Percentiles rank a stretch among this genome's conserved stretches.
Conservation (phyloP, 768 basidiomycete species). For the Lactarius sp. region DNA sequence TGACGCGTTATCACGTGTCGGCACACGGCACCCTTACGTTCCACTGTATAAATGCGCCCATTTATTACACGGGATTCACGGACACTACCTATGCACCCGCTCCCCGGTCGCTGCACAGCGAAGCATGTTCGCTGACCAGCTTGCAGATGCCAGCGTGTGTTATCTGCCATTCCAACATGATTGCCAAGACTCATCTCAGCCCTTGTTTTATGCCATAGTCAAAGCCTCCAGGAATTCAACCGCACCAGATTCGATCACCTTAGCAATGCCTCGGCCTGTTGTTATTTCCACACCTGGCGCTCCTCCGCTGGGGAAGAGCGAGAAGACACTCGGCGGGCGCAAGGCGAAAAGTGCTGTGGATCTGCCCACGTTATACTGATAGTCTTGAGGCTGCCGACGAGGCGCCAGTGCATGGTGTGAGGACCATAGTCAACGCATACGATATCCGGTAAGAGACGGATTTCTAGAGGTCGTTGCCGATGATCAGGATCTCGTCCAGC, state of each 20-base stretch:
- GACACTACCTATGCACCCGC: too few species aligned
- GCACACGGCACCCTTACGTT: too few species aligned
- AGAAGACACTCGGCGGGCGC: neutral
- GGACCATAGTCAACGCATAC: too few species aligned
- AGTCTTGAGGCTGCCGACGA: neutral
- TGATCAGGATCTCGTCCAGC: too few species aligned
- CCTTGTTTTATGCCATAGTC: neutral
- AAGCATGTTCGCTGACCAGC: too few species aligned
- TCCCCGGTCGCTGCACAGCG: too few species aligned
- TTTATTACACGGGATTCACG: too few species aligned
- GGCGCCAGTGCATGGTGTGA: too few species aligned
- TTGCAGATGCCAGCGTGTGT: conserved; percentile 10
- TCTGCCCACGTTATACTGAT: neutral
- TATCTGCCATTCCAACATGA: neutral
- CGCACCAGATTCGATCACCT: neutral
- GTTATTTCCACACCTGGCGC: neutral
- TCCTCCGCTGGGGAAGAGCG: neutral
- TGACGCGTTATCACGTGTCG: too few species aligned
- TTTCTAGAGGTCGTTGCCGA: too few species aligned
- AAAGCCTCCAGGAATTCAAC: neutral
- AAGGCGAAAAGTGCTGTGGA: neutral
- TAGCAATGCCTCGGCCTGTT: neutral
- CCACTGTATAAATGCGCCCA: too few species aligned
- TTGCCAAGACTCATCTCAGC: neutral
- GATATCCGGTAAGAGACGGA: too few species aligned